Percentiles rank a stretch among this genome's conserved stretches.
Evolutionary conservation across 371 early-diverging fungal species (phyloP).

Genomic region (Apophysomyces variabilis): DNA sequence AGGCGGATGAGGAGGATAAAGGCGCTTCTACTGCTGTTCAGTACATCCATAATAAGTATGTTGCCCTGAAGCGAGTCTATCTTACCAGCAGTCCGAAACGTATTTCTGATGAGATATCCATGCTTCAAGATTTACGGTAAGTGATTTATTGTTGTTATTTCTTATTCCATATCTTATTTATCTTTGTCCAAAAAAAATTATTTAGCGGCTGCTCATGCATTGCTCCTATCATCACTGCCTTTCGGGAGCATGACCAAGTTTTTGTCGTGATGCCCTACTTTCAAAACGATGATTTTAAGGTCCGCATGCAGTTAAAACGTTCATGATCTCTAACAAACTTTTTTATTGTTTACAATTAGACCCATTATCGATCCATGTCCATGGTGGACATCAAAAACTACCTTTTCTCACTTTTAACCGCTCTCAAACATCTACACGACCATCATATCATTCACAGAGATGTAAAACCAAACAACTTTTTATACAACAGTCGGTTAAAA

Average conservation of each 20-base stretch:
- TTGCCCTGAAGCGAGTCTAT: slow-evolving; percentile 95
- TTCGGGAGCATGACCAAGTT: slow-evolving; percentile 87
- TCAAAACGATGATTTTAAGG: slow-evolving; percentile 85
- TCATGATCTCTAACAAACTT: neutral
- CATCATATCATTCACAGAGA: slow-evolving; percentile 89
- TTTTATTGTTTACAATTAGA: slow-evolving; percentile 35
- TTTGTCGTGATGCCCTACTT: slow-evolving; percentile 91
- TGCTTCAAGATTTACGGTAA: slow-evolving; percentile 78
- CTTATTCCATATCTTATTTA: neutral
- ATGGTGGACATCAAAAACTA: slow-evolving; percentile 84
- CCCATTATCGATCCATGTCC: slow-evolving; percentile 59
- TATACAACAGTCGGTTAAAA: slow-evolving; percentile 72
- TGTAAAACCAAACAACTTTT: slow-evolving; percentile 97
- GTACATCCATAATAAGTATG: slow-evolving; percentile 31
- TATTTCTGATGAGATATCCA: slow-evolving; percentile 88
- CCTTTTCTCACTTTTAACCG: slow-evolving; percentile 78
- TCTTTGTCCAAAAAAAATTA: slow-evolving; percentile 1
- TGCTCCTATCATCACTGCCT: slow-evolving; percentile 82
- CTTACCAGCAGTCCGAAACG: slow-evolving; percentile 85
- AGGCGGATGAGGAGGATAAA: slow-evolving; percentile 17
- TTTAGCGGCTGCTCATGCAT: slow-evolving; percentile 52
- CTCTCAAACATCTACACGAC: slow-evolving; percentile 75
- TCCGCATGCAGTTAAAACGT: slow-evolving; percentile 29
- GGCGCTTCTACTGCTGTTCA: slow-evolving; percentile 12
- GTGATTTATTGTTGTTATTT: neutral